A percentile compares a stretch with the other conserved stretches of the same genome.
Conservation (phyloP, 1,139 yeast genomes). For the Yamadazyma spencermartinsiae region DNA sequence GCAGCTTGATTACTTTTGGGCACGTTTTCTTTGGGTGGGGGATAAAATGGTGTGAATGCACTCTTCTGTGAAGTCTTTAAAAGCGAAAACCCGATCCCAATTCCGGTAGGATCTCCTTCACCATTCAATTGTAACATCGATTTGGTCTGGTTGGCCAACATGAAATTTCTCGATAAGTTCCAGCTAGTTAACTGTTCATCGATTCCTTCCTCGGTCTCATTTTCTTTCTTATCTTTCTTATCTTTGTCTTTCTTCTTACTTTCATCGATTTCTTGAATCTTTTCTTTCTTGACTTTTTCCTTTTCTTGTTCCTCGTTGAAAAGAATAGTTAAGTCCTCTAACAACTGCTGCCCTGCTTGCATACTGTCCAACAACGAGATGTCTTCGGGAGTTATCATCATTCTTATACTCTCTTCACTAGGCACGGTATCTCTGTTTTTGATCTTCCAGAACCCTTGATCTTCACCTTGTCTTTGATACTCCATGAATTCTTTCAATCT, state of each 20-base stretch:
- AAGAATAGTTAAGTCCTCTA: constrained; percentile 53
- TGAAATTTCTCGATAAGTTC: constrained; percentile 87
- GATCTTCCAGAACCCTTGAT: constrained; percentile 94
- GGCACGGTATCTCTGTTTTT: constrained; percentile 70
- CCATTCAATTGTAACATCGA: constrained; percentile 96
- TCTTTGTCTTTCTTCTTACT: constrained; percentile 22
- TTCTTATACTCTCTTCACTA: constrained; percentile 71
- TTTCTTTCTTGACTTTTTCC: constrained; percentile 27
- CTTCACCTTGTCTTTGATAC: constrained; percentile 91
- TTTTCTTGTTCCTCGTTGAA: constrained; percentile 20
- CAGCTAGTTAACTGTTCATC: constrained; percentile 93
- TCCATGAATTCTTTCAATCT: constrained; percentile 97
- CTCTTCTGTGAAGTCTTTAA: constrained; percentile 93
- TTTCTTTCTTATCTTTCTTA: constrained; percentile 30
- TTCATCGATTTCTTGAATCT: constrained; percentile 28
- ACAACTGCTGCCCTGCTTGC: constrained; percentile 87
- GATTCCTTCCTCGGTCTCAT: constrained; percentile 45
- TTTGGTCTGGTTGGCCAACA: constrained; percentile 92
- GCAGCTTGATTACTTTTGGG: constrained; percentile 59
- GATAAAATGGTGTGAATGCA: constrained; percentile 71
- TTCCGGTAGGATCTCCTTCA: constrained; percentile 95
- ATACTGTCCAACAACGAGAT: constrained; percentile 82
- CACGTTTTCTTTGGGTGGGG: constrained; percentile 46
- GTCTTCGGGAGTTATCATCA: constrained; percentile 94
- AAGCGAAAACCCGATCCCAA: constrained; percentile 89